A percentile compares a stretch with the other conserved stretches of the same genome.
Evolutionary conservation across 1,139 yeast species (phyloP).

Genomic region (Debaryomyces singareniensis): DNA sequence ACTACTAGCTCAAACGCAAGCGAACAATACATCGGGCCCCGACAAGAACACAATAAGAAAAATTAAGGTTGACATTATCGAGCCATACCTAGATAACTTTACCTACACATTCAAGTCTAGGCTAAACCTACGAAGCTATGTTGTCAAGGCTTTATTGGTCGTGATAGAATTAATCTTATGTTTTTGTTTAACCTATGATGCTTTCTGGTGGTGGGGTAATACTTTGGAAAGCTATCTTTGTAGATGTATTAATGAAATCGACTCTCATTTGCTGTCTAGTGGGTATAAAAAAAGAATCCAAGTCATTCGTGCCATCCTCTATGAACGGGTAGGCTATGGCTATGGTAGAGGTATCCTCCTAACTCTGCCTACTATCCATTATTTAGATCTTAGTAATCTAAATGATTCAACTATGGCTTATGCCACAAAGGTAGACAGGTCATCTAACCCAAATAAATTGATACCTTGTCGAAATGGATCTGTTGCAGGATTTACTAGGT

Average conservation of each 20-base stretch:
- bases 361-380: constrained; percentile 10
- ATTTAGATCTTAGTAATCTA: constrained; percentile 4
- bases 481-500: constrained; percentile 49
- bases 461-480: constrained; percentile 26
- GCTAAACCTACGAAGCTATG: constrained; percentile 55
- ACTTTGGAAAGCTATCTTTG: constrained; percentile 40
- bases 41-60: constrained; percentile 52
- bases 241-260: constrained; percentile 34
- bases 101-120: constrained; percentile 49
- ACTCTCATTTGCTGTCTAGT: constrained; percentile 28
- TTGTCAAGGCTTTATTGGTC: constrained; percentile 40
- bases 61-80: constrained; percentile 55
- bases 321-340: constrained; percentile 35
- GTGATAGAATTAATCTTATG: constrained; percentile 51
- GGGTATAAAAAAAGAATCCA: constrained; percentile 23
- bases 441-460: constrained; percentile 35
- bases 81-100: constrained; percentile 63
- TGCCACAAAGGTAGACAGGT: constrained; percentile 15
- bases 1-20: constrained; percentile 58
- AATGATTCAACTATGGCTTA: constrained; percentile 4
- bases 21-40: constrained; percentile 8
- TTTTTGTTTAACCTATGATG: constrained; percentile 28
- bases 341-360: constrained; percentile 24
- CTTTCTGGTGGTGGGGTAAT: constrained; percentile 46
- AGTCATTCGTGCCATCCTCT: constrained; percentile 37